Evolutionary conservation across 805 yeast genomes (phyloP), one percentile per base, ranked within the genome.

Genomic region (Yarrowia sp.): DNA sequence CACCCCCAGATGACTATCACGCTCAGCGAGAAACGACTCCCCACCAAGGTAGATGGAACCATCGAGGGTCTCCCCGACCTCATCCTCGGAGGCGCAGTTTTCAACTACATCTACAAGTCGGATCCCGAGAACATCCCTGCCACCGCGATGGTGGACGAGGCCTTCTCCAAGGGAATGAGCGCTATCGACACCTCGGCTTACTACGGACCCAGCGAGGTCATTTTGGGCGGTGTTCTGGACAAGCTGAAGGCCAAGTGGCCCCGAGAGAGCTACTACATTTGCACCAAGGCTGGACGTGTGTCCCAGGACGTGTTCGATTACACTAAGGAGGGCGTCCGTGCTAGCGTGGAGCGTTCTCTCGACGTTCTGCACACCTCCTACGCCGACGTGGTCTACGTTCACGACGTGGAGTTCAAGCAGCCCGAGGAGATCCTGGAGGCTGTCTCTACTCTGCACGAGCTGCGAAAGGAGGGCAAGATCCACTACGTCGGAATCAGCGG

Each of bases 101-200:
- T 91, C 78, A 91, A 90, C 74, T 78, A 83, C 21, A 96, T 87
- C 70, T 92, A 90, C 77, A 82, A 87, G 64, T 83, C 78, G 10
- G 81, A 88, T 67, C 96, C 96, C 0, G 76, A 77, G 33, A 68
- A 75, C 0, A 66, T 89, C 41, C 87, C 90, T 1, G 78, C 85
- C 10, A 76, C 74, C 10, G 84, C 81, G 0, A 80, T 92, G 55
- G 66, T 92, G 19, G 70, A 75, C 51, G 68, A 72, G 13, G 94
- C 92, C 0, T 85, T 92, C 68, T 73, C 76, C 19, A 70, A 77
- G 24, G 97, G 97, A 0, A 76, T 90, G 64, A 80, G 79, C 47
- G 94, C 96, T 1, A 77, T 92, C 35, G 97, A 92, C 70, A 90
- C 97, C 0, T 88, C 97, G 0, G 97, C 97, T 3, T 91, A 89